Base-by-base conservation (phyloP, 768 basidiomycete genomes). In the Boletus pseudo-olivaceus region DNA sequence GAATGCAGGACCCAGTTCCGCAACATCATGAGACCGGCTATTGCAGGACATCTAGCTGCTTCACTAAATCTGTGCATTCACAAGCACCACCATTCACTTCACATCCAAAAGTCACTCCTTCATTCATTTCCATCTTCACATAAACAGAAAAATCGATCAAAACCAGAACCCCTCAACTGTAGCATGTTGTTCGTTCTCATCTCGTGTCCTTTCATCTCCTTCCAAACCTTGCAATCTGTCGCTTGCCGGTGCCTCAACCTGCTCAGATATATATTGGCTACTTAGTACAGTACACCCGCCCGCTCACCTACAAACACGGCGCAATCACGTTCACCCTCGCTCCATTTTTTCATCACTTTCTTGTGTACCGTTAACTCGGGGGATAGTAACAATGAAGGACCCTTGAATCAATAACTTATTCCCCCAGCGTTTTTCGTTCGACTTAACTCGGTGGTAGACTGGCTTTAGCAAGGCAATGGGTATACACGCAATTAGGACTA, bases 201-300 rank as follows among this genome's bases (percentile, higher is more conserved):
- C 48, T 46, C 41, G 53, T 54, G 44, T 47, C 47, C 41, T 27
- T 47, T 55, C 41, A 39, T 49, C 49, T 53, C 44, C 29, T 45
- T 10, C 11, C 47, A 53, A 34, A 34, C 54, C 47, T 57, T 51
- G 49, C 62, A 59, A 40, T 48, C 27, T 26, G 40, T 51, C 50
- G 44, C 42, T 44, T 47, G 47, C 44, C 35, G 51, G 44, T 57
- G 27, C 49, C 23, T 33, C 47, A 27, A 38, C 47, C 35, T 66
- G 58, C 65, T 66, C 33, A 55, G 33, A 62, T 60, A 69, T 65
- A 66, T 64, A 62, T 66, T 58, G 48, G 48, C 49, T 54, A 44
- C 51, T 56, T 53, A 58, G 62, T 48, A 63, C 54, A 44, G 55
- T 57, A 53, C 56, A 48, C 30, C 41, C 42, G 35, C 11, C 20